Evolutionary conservation across 257 asterid species (phyloP).

Genomic region (Solanum boliviense): DNA sequence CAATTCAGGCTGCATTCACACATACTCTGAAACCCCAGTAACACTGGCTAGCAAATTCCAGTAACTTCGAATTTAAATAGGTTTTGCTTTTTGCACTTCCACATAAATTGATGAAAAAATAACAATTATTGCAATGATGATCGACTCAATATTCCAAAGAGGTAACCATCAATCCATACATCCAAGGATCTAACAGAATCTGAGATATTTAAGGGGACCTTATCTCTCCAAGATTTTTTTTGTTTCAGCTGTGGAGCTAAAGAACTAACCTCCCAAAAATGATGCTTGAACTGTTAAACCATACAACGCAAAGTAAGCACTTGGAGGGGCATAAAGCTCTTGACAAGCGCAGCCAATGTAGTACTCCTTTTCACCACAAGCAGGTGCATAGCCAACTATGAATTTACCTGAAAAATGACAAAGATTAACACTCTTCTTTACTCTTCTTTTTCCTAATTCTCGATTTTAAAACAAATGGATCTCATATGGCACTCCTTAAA

Average conservation of each 20-base stretch:
- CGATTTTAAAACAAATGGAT: not conserved
- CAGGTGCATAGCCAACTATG: slow-evolving; percentile 66
- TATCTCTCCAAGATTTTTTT: not conserved
- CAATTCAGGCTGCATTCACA: not conserved
- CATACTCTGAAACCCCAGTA: not conserved
- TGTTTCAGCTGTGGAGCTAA: slow-evolving; percentile 5
- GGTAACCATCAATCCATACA: not conserved
- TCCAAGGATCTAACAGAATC: not conserved
- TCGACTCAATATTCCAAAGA: not conserved
- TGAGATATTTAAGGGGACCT: not conserved
- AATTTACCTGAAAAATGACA: slow-evolving; percentile 56
- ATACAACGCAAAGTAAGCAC: slow-evolving; percentile 88
- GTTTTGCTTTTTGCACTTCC: not conserved
- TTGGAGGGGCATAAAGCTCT: slow-evolving; percentile 92
- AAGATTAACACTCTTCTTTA: not conserved
- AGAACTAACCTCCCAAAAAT: slow-evolving; percentile 80
- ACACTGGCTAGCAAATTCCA: not conserved
- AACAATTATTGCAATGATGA: not conserved
- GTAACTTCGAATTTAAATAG: not conserved
- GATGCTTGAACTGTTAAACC: slow-evolving; percentile 90
- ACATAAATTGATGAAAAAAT: not conserved
- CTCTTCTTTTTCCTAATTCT: not conserved
- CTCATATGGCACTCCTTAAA: not conserved
- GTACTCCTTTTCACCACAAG: slow-evolving; percentile 89
- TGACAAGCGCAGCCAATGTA: slow-evolving; percentile 86